Percentiles rank a stretch among this genome's conserved stretches.
Evolutionary conservation across 108 stramenopile genomes (phyloP).

Genomic region (Pseudonitzschia delicatissima): DNA sequence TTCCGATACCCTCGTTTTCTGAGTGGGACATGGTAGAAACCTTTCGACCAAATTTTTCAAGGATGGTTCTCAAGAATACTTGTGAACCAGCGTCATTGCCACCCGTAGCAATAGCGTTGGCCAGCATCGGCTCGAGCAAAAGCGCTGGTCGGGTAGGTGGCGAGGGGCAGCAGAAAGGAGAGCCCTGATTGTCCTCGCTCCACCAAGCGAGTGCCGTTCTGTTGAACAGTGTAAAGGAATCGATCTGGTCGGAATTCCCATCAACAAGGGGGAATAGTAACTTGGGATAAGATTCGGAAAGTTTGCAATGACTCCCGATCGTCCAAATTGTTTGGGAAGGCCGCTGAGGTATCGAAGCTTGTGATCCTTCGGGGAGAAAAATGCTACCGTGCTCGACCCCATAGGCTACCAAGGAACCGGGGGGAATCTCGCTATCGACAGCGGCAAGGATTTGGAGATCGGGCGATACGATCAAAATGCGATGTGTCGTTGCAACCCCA

Average conservation of each 20-base stretch:
- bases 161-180: constrained; percentile 48
- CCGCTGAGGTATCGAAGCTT: constrained; percentile 70
- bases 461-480: constrained; percentile 66
- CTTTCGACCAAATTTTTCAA: constrained; percentile 85
- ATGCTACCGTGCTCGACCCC: constrained; percentile 81
- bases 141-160: constrained; percentile 64
- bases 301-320: constrained; percentile 55
- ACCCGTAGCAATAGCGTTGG: constrained; percentile 76
- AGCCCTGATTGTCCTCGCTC: constrained; percentile 49
- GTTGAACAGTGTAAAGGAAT: constrained; percentile 41
- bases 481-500: constrained; percentile 59
- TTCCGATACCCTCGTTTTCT: constrained; percentile 76
- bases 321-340: constrained; percentile 33
- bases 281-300: constrained; percentile 44
- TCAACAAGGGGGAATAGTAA: constrained; percentile 31
- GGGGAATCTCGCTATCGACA: constrained; percentile 29
- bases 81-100: constrained; percentile 17
- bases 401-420: constrained; percentile 53
- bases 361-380: constrained; percentile 37
- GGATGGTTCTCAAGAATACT: constrained; percentile 46
- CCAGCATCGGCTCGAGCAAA: constrained; percentile 77
- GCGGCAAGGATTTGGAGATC: constrained; percentile 50
- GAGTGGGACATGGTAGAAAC: constrained; percentile 65
- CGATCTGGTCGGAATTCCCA: constrained; percentile 78
- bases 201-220: constrained; percentile 46